Evolutionary conservation across 2,329 filamentous ascomycete species (phyloP), one percentile per base, ranked within the genome.

Genomic region (Colletotrichum sp.): DNA sequence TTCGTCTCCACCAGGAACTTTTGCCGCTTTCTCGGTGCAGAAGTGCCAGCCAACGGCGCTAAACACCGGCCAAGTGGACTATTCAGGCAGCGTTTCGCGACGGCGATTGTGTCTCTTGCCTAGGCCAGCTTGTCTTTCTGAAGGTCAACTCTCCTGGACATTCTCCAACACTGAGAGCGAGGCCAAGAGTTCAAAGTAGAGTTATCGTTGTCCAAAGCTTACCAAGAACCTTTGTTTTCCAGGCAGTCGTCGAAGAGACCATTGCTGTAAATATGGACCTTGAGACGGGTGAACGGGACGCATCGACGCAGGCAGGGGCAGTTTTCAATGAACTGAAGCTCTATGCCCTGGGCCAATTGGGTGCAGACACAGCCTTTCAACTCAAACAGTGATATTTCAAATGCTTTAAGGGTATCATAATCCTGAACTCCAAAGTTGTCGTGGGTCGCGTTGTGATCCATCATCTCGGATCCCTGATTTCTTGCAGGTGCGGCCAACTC

Each of bases 1-100:
- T 59, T 52, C 38, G 58, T 68, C 26, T 52, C 70, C 69, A 63
- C 30, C 34, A 59, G 58, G 69, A 59, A 69, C 69, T 75, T 73
- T 64, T 69, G 69, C 69, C 56, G 43, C 63, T 32, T 52, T 63
- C 43, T 43, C 56, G 21, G 14, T 28, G 26, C 73, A 75, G 21
- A 75, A 75, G 73, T 75, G 38, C 73, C 43, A 18, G 52, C 21
- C 30, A 65, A 24, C 32, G 36, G 34, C 69, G 62, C 34, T 52
- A 38, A 38, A 18, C 59, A 48, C 64, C 67, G 59, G 67, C 34
- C 16, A 71, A 21, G 24, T 18, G 68, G 21, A 56, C 62, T 5
- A 13, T 74, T 55, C 13, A 59, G 30, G 55, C n/a, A 38, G 32
- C 21, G 16, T 64, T 52, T 52, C 43, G 43, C 43, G 43, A 52